Evolutionary conservation across 1,139 yeast genomes (phyloP), one percentile per base, ranked within the genome.

Genomic region (Suhomyces panamericanus): DNA sequence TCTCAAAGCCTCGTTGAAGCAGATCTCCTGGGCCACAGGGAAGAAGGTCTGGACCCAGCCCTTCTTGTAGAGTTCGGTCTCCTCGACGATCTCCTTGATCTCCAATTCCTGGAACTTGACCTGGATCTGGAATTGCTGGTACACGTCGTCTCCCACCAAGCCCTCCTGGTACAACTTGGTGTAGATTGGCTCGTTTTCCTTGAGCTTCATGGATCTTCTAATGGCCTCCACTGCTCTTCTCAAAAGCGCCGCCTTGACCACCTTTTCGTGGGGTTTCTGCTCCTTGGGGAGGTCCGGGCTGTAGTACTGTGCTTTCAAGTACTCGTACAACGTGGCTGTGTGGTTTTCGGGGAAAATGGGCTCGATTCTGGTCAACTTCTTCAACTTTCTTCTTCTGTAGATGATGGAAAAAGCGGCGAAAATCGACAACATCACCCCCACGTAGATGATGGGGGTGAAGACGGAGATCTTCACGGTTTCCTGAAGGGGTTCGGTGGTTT

Each of bases 1-100:
- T 67, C 95, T 80, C 46, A 93, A 73, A 0, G 96, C 96, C 65
- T 87, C 95, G 62, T 91, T 91, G 66, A 89, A 87, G 53, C 96
- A 88, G 39, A 93, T 84, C 60, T 93, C 98, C 58, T 86, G 93
- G 30, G 93, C 87, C 15, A 86, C 80, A 11, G 86, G 85, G 61
- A 90, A 86, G 57, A 89, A 80, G 42, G 77, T 69, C 53, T 80
- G 85, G 7, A 85, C 80, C 96, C 97, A 91, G 24, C 89, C 95
- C 42, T 81, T 78, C 60, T 87, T 87, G 54, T 79, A 70, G 14
- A 67, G 54, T 59, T 88, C 90, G 39, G 95, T 88, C 64, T 89
- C 96, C 45, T 64, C 69, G n/a, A 87, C 84, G 44, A 90, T 76
- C 46, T 85, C 91, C 62, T 83, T 80, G 54, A 93, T 70, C 62